phyloP scores from a whole-genome alignment of 768 basidiomycete species.

The Panellus pusillus region DNA sequence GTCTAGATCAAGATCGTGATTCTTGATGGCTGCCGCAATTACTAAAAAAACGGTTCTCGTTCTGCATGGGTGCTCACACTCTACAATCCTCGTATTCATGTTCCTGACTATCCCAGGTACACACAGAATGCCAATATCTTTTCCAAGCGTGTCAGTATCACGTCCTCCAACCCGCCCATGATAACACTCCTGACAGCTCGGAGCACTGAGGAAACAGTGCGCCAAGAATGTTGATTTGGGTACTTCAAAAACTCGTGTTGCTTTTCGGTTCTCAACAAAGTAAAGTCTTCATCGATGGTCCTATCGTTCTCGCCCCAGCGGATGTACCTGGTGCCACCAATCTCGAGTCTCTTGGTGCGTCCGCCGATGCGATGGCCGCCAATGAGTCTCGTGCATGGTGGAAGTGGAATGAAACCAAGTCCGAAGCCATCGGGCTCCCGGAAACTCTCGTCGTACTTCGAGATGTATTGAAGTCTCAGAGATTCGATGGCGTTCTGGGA shows the following conservation, averaged over 20 bases:
- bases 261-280: not conserved
- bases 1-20: no score
- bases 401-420: conserved; percentile 53
- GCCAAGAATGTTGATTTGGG: conserved; percentile 67
- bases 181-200: conserved; percentile 39
- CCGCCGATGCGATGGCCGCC: conserved; percentile 37
- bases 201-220: conserved; percentile 70
- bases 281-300: conserved; percentile 74
- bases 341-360: conserved; percentile 30
- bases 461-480: conserved; percentile 56
- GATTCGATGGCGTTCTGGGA: conserved; percentile 54
- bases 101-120: conserved; percentile 41
- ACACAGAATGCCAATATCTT: conserved; percentile 72
- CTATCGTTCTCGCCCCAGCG: conserved; percentile 62
- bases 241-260: conserved; percentile 25
- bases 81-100: not conserved
- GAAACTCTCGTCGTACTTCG: conserved; percentile 55
- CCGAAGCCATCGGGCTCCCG: conserved; percentile 53
- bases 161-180: not conserved
- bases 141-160: conserved; percentile 61
- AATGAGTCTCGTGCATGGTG: conserved; percentile 70
- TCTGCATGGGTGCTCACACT: conserved; percentile 40
- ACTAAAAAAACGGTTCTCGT: conserved; percentile 32
- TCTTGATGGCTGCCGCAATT: not conserved
- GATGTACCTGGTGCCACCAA: conserved; percentile 37